Evolutionary conservation across 331 rosid species (phyloP), one percentile per base, ranked within the genome.

Genomic region (Cydonia oblonga): DNA sequence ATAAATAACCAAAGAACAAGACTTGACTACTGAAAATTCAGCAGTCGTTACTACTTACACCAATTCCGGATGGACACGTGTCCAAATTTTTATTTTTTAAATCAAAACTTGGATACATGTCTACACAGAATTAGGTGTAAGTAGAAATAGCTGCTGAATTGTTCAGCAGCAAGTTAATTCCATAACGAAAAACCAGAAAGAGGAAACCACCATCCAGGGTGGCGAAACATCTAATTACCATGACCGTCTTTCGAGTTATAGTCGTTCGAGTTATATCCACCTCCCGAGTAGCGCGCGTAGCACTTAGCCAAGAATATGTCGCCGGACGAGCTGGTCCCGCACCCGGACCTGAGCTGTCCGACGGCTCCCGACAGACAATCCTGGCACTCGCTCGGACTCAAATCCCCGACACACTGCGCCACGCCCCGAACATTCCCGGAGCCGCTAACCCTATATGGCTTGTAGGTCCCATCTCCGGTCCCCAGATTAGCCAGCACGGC

Each of bases 371-470:
- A 81, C 9, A 91, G n/a, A 29, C 99, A 95, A 78, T 95, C 99
- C 86, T 84, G 87, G 62, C 99, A 95, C 85, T 90, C 83, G 49
- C 68, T 70, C 29, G 77, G 72, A 76, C 93, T 91, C 88, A 95
- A 80, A 71, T 91, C 99, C n/a, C 96, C 96, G 0, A 83, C 83
- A 66, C 99, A 95, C 93, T 95, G 99, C 40, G 96, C 90, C 81
- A 81, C 83, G 9, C 87, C 89, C 46, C 64, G 78, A 0, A 80
- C 30, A 28, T 69, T 72, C 54, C 88, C 92, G 0, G 73, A 76
- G 53, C 38, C 73, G 14, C 81, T 70, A 0, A 35, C 58, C 59
- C 89, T 76, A 76, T 61, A 86, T 5, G 76, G 80, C 59, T 71
- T 66, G 19, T 69, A 79, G 57, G 63, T 16, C 44, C 81, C 95